Evolutionary conservation across 164 flowering plant genomes (phyloP).

Genomic region (Aristolochia californica): DNA sequence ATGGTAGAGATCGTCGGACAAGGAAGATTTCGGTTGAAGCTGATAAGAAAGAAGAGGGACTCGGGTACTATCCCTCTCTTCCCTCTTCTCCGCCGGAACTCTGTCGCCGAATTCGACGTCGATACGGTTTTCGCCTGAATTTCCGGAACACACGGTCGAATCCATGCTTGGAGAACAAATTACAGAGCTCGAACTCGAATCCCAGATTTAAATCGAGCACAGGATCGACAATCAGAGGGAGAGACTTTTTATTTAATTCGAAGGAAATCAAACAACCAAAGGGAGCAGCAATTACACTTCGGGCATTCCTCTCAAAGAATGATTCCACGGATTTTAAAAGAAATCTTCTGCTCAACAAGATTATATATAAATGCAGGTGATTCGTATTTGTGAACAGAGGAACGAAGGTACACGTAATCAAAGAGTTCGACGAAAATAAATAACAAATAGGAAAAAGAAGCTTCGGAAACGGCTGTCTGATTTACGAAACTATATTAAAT

Average conservation of each 20-base stretch:
- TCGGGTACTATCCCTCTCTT: too few species aligned
- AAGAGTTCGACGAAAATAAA: background rate
- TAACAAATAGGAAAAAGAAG: background rate
- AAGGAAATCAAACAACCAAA: too few species aligned
- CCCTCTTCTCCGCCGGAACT: too few species aligned
- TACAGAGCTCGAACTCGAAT: background rate
- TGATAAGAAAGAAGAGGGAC: background rate
- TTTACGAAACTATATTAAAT: background rate
- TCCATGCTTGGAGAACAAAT: background rate
- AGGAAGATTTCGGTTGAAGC: background rate
- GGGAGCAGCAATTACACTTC: too few species aligned
- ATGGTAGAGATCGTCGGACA: constrained; percentile 32
- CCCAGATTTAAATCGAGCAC: background rate
- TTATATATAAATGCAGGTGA: too few species aligned
- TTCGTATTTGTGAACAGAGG: too few species aligned
- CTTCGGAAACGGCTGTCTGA: background rate
- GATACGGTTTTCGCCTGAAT: constrained; percentile 1
- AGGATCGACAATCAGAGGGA: too few species aligned
- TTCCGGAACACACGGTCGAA: background rate
- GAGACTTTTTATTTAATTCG: too few species aligned
- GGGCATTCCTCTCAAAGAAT: too few species aligned
- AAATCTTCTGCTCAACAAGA: too few species aligned
- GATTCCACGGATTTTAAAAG: too few species aligned
- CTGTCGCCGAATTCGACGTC: background rate
- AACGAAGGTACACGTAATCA: too few species aligned